Percentiles rank a stretch among this genome's conserved stretches.
phyloP scores from a whole-genome alignment of 2,329 filamentous ascomycete genomes.

The Colletotrichum horii region DNA sequence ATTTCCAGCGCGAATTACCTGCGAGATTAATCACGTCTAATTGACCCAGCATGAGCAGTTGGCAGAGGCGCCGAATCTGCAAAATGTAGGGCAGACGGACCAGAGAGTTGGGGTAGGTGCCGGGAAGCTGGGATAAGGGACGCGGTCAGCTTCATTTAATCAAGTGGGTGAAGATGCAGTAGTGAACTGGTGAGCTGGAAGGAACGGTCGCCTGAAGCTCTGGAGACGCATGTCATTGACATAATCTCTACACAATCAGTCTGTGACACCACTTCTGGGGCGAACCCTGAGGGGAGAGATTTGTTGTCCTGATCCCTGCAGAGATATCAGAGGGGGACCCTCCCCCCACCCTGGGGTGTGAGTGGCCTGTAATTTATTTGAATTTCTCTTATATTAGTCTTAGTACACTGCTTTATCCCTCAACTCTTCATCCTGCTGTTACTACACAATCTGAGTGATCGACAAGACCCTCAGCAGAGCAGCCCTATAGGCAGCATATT shows the following conservation, averaged over 20 bases:
- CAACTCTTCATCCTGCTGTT: no score
- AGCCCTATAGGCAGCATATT: no score
- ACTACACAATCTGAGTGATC: no score
- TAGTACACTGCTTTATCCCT: no score
- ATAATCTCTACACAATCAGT: constrained; percentile 20
- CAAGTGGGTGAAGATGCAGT: background rate
- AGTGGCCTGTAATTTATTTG: no score
- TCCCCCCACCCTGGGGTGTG: no score
- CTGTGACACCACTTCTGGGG: constrained; percentile 13
- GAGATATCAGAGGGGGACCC: background rate
- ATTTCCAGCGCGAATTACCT: constrained; percentile 20
- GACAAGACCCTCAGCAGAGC: no score
- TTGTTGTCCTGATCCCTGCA: background rate
- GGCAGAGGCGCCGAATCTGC: background rate
- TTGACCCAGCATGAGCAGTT: background rate
- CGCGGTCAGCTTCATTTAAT: background rate
- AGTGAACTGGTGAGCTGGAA: background rate
- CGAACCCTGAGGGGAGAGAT: constrained; percentile 7
- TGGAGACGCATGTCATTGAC: background rate
- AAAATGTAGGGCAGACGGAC: background rate
- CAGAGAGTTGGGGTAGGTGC: background rate
- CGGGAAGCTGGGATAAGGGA: background rate
- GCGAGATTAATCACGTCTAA: constrained; percentile 2
- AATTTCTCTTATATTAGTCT: no score
- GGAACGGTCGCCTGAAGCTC: background rate